Percentiles rank a stretch among this genome's conserved stretches.
These are phyloP conservation scores for Peronospora belbahrii DNA, from an alignment of 352 stramenopile species.

Conservation along the genomic window DNA sequence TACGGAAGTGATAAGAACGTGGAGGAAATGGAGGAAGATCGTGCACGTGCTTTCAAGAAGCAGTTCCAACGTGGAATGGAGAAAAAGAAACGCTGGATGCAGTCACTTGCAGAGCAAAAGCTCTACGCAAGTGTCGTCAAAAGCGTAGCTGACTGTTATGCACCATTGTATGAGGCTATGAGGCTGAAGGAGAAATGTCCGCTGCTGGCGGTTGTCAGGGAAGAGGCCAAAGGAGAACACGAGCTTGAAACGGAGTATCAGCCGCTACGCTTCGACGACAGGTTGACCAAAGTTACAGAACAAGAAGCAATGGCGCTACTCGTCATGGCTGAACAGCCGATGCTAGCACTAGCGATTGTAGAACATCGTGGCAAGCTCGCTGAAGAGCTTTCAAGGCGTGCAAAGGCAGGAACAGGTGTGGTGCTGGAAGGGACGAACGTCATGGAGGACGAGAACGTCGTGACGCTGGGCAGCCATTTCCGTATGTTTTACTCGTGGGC, in stretches of 20 bases:
- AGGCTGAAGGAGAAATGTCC: conserved; percentile 17
- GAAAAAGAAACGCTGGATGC: conserved; percentile 61
- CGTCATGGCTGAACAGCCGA: conserved; percentile 25
- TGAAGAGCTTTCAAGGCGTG: conserved; percentile 20
- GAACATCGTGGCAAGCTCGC: conserved; percentile 42
- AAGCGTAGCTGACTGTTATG: conserved; percentile 53
- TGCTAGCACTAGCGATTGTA: conserved; percentile 39
- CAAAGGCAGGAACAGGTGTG: conserved; percentile 15
- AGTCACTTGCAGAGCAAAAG: conserved; percentile 31
- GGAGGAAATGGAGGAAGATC: conserved; percentile 13
- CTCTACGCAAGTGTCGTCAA: conserved; percentile 37
- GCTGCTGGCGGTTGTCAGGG: conserved; percentile 13
- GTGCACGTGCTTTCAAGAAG: conserved; percentile 24
- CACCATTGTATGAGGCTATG: conserved; percentile 40
- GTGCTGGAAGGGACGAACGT: conserved; percentile 24
- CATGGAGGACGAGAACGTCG: conserved; percentile 25
- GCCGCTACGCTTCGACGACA: conserved; percentile 48
- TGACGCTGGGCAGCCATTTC: conserved; percentile 37
- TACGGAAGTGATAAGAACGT: conserved; percentile 15
- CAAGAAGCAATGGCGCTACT: conserved; percentile 51
- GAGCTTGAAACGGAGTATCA: conserved; percentile 40
- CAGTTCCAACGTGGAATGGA: conserved; percentile 51
- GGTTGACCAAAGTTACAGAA: conserved; percentile 53
- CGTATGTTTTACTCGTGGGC: conserved; percentile 67
- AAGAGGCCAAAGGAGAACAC: conserved; percentile 11